Percentiles rank a stretch among this genome's conserved stretches.
Conservation (phyloP, 345 rosid species). For the Eucalyptus pauciflora region DNA sequence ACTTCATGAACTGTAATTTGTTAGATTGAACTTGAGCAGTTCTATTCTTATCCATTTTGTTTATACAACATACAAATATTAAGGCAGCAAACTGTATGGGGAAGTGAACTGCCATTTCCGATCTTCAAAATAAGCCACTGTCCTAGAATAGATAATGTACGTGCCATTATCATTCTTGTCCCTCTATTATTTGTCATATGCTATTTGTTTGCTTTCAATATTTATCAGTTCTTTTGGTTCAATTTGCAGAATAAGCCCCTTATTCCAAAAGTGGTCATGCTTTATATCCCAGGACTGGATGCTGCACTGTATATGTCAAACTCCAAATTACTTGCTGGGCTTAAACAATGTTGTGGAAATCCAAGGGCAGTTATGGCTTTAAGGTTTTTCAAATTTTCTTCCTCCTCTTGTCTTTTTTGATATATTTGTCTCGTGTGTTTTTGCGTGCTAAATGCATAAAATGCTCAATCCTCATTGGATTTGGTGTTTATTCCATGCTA, state of each 20-base stretch:
- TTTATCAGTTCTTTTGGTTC: not conserved
- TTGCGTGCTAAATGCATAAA: not conserved
- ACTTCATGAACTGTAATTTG: not conserved
- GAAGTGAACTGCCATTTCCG: not conserved
- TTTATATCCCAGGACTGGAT: constrained; percentile 89
- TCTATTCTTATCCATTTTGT: not conserved
- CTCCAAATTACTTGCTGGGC: constrained; percentile 48
- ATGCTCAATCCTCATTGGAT: constrained; percentile 2
- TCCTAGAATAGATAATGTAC: not conserved
- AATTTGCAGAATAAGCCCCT: constrained; percentile 82
- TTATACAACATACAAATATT: not conserved
- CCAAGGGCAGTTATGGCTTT: constrained; percentile 68
- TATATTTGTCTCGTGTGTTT: not conserved
- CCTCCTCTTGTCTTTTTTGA: not conserved
- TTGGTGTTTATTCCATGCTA: constrained; percentile 23
- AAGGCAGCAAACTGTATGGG: not conserved
- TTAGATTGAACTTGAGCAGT: not conserved
- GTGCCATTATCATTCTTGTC: not conserved
- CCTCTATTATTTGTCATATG: not conserved
- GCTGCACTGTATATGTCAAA: constrained; percentile 76
- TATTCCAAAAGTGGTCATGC: constrained; percentile 83
- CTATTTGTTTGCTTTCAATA: not conserved
- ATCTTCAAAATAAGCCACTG: not conserved
- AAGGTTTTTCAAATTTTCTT: constrained; percentile 45
- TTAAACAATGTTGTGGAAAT: constrained; percentile 64